A percentile compares a stretch with the other conserved stretches of the same genome.
Conservation (phyloP, 352 stramenopile genomes). For the Phytophthora syringae region DNA sequence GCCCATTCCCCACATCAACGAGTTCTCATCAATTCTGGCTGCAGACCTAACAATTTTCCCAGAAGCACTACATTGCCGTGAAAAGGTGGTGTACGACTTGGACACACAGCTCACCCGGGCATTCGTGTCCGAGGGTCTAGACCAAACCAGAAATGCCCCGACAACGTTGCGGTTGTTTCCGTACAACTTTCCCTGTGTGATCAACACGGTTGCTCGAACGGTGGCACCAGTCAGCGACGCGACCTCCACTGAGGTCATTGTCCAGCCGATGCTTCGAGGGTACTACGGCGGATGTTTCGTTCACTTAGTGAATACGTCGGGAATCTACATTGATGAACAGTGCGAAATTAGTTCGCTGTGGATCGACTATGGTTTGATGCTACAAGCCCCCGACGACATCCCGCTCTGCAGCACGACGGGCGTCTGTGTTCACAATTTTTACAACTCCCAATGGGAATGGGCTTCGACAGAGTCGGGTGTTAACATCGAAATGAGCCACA, state of each 20-base stretch:
- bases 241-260: slow-evolving; percentile 16
- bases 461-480: slow-evolving; percentile 12
- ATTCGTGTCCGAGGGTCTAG: slow-evolving; percentile 37
- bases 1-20: slow-evolving; percentile 36
- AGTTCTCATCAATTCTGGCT: slow-evolving; percentile 42
- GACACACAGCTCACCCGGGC: slow-evolving; percentile 24
- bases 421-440: slow-evolving; percentile 44
- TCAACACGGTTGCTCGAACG: slow-evolving; percentile 22
- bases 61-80: slow-evolving; percentile 32
- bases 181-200: slow-evolving; percentile 42
- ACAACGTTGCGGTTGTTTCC: slow-evolving; percentile 42
- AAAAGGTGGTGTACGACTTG: slow-evolving; percentile 18
- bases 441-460: slow-evolving; percentile 46
- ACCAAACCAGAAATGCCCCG: slow-evolving; percentile 41
- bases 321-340: slow-evolving; percentile 38
- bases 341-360: slow-evolving; percentile 35
- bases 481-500: slow-evolving; percentile 29
- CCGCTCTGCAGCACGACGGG: slow-evolving; percentile 34
- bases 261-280: slow-evolving; percentile 39
- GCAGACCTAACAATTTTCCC: slow-evolving; percentile 44
- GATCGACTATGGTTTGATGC: slow-evolving; percentile 43
- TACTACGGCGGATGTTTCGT: slow-evolving; percentile 46
- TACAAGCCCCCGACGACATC: slow-evolving; percentile 41
- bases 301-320: slow-evolving; percentile 35
- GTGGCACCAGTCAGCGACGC: slow-evolving; percentile 23